phyloP scores from a whole-genome alignment of 129 eudicot genomes.

The Mikania micrantha region DNA sequence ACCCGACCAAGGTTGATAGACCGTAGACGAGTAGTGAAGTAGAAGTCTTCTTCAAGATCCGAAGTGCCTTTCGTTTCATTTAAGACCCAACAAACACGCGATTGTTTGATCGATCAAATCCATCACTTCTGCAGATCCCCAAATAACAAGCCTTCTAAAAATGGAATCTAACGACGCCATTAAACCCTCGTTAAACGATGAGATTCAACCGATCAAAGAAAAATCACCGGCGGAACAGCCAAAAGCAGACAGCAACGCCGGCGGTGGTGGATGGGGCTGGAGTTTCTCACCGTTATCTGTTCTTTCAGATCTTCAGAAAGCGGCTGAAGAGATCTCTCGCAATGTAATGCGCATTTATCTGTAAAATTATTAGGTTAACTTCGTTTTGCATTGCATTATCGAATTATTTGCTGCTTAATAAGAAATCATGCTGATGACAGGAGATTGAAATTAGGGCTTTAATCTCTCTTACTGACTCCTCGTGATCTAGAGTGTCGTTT shows the following conservation, averaged over 20 bases:
- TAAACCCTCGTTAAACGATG: slow-evolving; percentile 23
- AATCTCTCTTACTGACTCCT: background rate
- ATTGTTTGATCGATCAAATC: slow-evolving; percentile 17
- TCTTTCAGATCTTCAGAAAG: slow-evolving; percentile 90
- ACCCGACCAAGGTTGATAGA: too few relatives aligned
- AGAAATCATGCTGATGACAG: background rate
- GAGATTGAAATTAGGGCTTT: slow-evolving; percentile 6
- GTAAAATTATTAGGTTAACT: background rate
- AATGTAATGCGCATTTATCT: slow-evolving; percentile 40
- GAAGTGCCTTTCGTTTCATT: slow-evolving; percentile 6
- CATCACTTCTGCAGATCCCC: slow-evolving; percentile 16
- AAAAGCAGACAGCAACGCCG: slow-evolving; percentile 24
- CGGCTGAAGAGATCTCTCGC: slow-evolving; percentile 98
- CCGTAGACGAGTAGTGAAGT: slow-evolving; percentile 25
- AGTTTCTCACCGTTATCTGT: slow-evolving; percentile 77
- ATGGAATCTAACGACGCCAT: slow-evolving; percentile 33
- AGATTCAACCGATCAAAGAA: slow-evolving; percentile 32
- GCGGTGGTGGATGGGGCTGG: slow-evolving; percentile 94
- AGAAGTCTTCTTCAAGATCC: slow-evolving; percentile 25
- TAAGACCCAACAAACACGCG: slow-evolving; percentile 24
- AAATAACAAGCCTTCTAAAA: slow-evolving; percentile 16
- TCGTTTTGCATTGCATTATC: background rate
- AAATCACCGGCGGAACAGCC: slow-evolving; percentile 12
- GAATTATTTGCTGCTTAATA: background rate
- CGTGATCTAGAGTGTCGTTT: slow-evolving; percentile 19